These are phyloP conservation scores for Neurospora sp. DNA, from an alignment of 495 filamentous ascomycete genomes.

Conservation along the genomic window DNA sequence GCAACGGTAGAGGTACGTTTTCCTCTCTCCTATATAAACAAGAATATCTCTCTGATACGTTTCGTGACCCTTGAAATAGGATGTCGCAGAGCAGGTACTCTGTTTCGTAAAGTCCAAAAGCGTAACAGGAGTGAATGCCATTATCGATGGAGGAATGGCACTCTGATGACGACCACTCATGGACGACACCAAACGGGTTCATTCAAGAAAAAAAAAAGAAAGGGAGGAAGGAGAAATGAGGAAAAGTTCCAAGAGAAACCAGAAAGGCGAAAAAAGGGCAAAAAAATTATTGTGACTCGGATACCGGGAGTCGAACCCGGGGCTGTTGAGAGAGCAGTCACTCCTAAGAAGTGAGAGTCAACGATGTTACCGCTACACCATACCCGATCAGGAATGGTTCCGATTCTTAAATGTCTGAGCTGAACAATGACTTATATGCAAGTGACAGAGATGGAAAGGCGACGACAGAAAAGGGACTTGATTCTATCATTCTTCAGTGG, in stretches of 20 bases:
- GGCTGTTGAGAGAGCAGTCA: background rate
- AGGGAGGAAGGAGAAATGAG: background rate
- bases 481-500: too few species aligned
- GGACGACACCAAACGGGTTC: background rate
- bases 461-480: too few species aligned
- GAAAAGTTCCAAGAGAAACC: background rate
- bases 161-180: slow-evolving; percentile 3
- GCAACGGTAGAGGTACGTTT: slow-evolving; percentile 37
- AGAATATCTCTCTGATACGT: background rate
- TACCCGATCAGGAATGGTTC: background rate
- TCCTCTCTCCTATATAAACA: background rate
- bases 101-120: slow-evolving; percentile 29
- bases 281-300: background rate
- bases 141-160: slow-evolving; percentile 33
- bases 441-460: too few species aligned
- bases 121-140: slow-evolving; percentile 33
- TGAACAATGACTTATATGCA: background rate
- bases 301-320: background rate
- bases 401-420: background rate
- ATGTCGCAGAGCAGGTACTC: slow-evolving; percentile 38
- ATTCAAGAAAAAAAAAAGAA: background rate
- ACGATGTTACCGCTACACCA: background rate
- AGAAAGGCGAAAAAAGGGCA: background rate
- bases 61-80: slow-evolving; percentile 10
- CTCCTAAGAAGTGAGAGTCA: background rate